Base-by-base conservation (phyloP, 2,329 filamentous ascomycete species). In the Fusarium compactum region DNA sequence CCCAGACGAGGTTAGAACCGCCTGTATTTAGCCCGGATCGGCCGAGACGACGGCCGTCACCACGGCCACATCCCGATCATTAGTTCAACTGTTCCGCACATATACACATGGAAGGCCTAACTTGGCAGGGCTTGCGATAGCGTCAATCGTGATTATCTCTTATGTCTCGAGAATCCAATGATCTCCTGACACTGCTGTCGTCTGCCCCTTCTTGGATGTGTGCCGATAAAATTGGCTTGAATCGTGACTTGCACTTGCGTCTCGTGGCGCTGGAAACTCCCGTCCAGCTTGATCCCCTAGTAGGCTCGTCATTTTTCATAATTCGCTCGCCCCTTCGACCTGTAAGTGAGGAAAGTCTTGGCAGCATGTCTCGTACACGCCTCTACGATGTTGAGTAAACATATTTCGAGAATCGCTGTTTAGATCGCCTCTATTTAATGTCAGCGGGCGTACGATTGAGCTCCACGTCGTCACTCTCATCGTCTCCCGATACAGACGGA, bases 401-500 rank as follows among this genome's bases (percentile, higher is more conserved):
- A 32, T 72, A 68, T 40, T 62, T 64, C 27, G 34, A 74, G 45
- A 73, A 70, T 14, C 67, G 62, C 30, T 56, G 54, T 48, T 69
- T 71, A 29, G 67, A 74, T 15, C 63, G 73, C 48, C 61, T 61
- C 71, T 65, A 65, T 51, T 73, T 67, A 10, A 67, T 61, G 34
- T 73, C 67, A n/a, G 72, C 72, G 22, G 72, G 69, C 30, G 58
- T 68, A 18, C 62, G 64, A 38, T 67, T 67, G 40, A 65, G 58
- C 24, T 62, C 51, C 45, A 59, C 45, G 40, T 40, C 59, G 14
- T 66, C 69, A n/a, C 68, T 65, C 25, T 73, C 63, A 20, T 56
- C 47, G 5, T 45, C 34, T 11, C 22, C 47, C 14, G 57, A 64
- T 27, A 48, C 60, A 43, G 44, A 57, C 14, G 46, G 50, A 11